Conservation (phyloP, 2,329 filamentous ascomycete species). For the Dendryphion nanum region DNA sequence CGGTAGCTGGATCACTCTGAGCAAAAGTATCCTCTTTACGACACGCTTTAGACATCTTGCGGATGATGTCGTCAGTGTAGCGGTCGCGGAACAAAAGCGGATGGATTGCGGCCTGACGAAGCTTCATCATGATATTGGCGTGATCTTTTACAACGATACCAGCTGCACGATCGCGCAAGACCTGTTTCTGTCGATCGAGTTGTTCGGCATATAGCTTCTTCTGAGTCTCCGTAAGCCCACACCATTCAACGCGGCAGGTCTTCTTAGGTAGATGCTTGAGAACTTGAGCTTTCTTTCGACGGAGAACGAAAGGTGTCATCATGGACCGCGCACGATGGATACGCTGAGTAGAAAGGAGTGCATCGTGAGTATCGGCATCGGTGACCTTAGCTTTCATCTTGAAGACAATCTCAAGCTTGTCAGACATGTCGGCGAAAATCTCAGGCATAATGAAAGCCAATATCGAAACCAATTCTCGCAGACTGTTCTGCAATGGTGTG, state of each 20-base stretch:
- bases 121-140: constrained; percentile 71
- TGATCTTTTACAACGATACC: constrained; percentile 56
- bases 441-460: constrained; percentile 91
- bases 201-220: constrained; percentile 69
- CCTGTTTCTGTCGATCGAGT: constrained; percentile 61
- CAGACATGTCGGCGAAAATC: constrained; percentile 72
- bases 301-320: constrained; percentile 90
- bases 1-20: constrained; percentile 50
- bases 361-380: constrained; percentile 68
- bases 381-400: constrained; percentile 85
- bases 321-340: constrained; percentile 87
- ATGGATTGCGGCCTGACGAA: constrained; percentile 90
- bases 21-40: constrained; percentile 64
- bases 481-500: constrained; percentile 91
- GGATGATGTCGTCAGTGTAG: constrained; percentile 72
- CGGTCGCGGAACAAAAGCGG: constrained; percentile 81
- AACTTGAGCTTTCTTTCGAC: constrained; percentile 90
- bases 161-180: constrained; percentile 58
- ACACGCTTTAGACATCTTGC: constrained; percentile 74
- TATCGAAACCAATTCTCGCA: constrained; percentile 86
- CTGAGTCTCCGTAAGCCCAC: constrained; percentile 73
- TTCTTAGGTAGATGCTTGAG: constrained; percentile 80
- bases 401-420: constrained; percentile 84
- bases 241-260: constrained; percentile 73
- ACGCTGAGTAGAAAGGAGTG: constrained; percentile 81